Evolutionary conservation across 371 early-diverging fungal species (phyloP).

Genomic region (Lichtheimia ornata): DNA sequence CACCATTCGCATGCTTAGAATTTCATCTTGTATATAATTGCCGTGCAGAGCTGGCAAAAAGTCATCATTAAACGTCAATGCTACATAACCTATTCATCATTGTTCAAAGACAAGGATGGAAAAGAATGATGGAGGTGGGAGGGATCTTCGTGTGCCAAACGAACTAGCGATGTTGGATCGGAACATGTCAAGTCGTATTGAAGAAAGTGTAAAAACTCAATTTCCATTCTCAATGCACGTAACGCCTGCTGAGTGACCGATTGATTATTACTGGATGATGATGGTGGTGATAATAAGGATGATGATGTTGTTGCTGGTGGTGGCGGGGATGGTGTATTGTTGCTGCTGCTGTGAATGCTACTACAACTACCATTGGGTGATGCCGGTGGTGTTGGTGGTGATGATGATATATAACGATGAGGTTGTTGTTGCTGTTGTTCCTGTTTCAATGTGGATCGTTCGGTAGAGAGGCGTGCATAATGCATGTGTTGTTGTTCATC

Average conservation of each 20-base stretch:
- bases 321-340: not conserved
- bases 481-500: slow-evolving; percentile 11
- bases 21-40: too few species aligned
- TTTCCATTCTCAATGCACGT: slow-evolving; percentile 51
- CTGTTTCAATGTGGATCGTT: slow-evolving; percentile 13
- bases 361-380: not conserved
- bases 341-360: not conserved
- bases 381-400: slow-evolving; percentile 7
- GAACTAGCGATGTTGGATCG: slow-evolving; percentile 33
- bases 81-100: too few species aligned
- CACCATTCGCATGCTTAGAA: too few species aligned
- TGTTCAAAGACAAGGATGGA: too few species aligned
- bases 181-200: slow-evolving; percentile 44
- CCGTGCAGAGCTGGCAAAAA: too few species aligned
- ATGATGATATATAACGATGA: slow-evolving; percentile 1
- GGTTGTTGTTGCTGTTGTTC: not conserved
- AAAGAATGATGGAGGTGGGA: too few species aligned
- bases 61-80: too few species aligned
- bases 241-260: slow-evolving; percentile 16
- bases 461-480: slow-evolving; percentile 12
- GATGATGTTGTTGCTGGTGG: not conserved
- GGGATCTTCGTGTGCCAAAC: slow-evolving; percentile 26
- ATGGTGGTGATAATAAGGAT: slow-evolving; percentile 20
- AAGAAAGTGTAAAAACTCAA: slow-evolving; percentile 59
- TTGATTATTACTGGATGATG: slow-evolving; percentile 24